These are phyloP conservation scores for Panaeolus papilionaceus DNA, from an alignment of 768 basidiomycete genomes.

Conservation along the genomic window DNA sequence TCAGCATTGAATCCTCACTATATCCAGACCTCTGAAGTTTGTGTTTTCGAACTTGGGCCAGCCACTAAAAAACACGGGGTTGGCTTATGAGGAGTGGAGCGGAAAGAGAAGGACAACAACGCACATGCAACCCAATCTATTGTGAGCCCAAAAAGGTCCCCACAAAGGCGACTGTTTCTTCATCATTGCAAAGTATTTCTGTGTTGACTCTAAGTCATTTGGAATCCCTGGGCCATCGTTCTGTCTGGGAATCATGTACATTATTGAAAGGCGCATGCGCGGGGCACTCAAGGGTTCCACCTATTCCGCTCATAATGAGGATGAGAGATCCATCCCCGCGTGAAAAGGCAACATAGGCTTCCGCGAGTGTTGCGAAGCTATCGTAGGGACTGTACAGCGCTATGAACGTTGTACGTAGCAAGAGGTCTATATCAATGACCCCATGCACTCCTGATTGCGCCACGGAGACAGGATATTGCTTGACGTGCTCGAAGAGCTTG, in stretches of 20 bases:
- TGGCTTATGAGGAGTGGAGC: too few relatives aligned
- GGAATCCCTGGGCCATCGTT: constrained; percentile 43
- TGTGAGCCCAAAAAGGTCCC: not conserved
- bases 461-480: constrained; percentile 36
- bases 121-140: not conserved
- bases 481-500: constrained; percentile 36
- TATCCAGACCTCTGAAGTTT: not conserved
- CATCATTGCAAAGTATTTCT: constrained; percentile 19
- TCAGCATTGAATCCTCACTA: not conserved
- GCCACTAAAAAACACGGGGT: not conserved
- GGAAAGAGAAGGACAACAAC: not conserved
- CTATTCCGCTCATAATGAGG: constrained; percentile 22
- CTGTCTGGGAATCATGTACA: constrained; percentile 27
- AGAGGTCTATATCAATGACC: constrained; percentile 41
- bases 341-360: constrained; percentile 41
- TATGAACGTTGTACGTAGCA: constrained; percentile 38
- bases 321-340: constrained; percentile 36
- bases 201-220: constrained; percentile 30
- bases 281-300: constrained; percentile 35
- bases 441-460: constrained; percentile 38
- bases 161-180: not conserved
- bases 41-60: not conserved
- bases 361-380: constrained; percentile 39
- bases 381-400: constrained; percentile 43
- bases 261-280: constrained; percentile 25